phyloP scores from a whole-genome alignment of 257 asterid genomes.

The Primulina eburnea region DNA sequence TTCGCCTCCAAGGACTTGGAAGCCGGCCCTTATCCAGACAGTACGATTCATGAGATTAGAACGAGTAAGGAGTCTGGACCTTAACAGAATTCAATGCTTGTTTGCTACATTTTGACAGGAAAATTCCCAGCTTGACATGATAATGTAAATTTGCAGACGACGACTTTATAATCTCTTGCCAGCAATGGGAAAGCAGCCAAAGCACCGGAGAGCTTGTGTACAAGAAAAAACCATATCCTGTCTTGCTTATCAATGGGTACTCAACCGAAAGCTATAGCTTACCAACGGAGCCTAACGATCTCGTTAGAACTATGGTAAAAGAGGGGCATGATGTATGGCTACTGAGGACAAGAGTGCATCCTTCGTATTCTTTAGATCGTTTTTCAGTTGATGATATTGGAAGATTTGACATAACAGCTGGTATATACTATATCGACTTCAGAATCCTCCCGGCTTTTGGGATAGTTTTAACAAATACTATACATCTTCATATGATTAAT shows the following conservation, averaged over 20 bases:
- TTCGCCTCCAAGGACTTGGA: slow-evolving; percentile 23
- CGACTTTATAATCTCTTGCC: slow-evolving; percentile 33
- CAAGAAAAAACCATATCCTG: slow-evolving; percentile 30
- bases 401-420: slow-evolving; percentile 44
- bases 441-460: too few species aligned
- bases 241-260: slow-evolving; percentile 52
- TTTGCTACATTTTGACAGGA: background rate
- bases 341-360: slow-evolving; percentile 44
- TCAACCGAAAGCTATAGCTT: slow-evolving; percentile 49
- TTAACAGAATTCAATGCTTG: too few species aligned
- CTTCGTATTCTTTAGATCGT: slow-evolving; percentile 25
- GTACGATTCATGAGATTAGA: slow-evolving; percentile 35
- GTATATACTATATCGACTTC: slow-evolving; percentile 19
- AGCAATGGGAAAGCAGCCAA: slow-evolving; percentile 37
- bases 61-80: slow-evolving; percentile 38
- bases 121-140: too few species aligned
- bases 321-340: slow-evolving; percentile 44
- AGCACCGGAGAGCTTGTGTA: slow-evolving; percentile 6
- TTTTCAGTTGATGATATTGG: slow-evolving; percentile 54
- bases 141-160: slow-evolving; percentile 37
- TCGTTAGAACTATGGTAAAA: slow-evolving; percentile 44
- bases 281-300: slow-evolving; percentile 53
- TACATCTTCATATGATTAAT: too few species aligned
- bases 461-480: too few species aligned
- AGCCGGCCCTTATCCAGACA: slow-evolving; percentile 33